Base-by-base conservation (phyloP, 352 stramenopile genomes). In the Phytophthora kernoviae region DNA sequence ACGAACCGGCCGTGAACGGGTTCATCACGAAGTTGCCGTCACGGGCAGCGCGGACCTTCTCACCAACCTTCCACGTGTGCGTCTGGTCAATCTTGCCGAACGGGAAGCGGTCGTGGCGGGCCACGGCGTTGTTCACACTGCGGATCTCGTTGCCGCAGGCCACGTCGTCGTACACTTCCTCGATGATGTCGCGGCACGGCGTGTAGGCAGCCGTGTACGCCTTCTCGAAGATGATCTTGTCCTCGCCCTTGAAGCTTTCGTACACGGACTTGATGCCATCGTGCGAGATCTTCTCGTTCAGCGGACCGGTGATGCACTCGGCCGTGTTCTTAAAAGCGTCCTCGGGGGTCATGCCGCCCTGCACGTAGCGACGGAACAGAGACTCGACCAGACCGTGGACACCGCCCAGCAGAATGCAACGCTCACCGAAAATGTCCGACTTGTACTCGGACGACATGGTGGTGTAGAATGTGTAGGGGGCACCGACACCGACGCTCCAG, bases 141-240 rank as follows among this genome's bases (percentile, higher is more conserved):
- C 94, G 87, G 74, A 99, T 99, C 80, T 99, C 96, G 74, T 99
- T 99, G 48, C 96, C 96, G 59, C 90, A 98, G 14, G 92, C 89
- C 30, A 99, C 96, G 70, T 99, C 96, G 69, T 99, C 96, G 81
- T 99, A 99, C 72, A 97, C 98, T 80, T 99, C 96, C 77, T 99
- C 96, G 27, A 99, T 85, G 58, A 99, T 98, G 79, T 99, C 96
- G 58, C 96, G 96, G 68, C 95, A 93, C 43, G 96, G 96, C 60
- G 81, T 88, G 86, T 99, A 99, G 15, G 94, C 96, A 12, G 95
- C 94, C 45, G 87, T 92, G 82, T 99, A 99, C 10, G 96, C 96
- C 70, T 92, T 91, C 68, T 98, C 85, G 66, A 98, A 98, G 36
- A 82, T 72, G 57, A 96, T 88, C 81, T 98, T 97, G 73, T 98